Percentiles rank a stretch among this genome's conserved stretches.
These are phyloP conservation scores for Phoenix dactylifera DNA, from an alignment of 176 grass and related monocot genomes.

Conservation along the genomic window DNA sequence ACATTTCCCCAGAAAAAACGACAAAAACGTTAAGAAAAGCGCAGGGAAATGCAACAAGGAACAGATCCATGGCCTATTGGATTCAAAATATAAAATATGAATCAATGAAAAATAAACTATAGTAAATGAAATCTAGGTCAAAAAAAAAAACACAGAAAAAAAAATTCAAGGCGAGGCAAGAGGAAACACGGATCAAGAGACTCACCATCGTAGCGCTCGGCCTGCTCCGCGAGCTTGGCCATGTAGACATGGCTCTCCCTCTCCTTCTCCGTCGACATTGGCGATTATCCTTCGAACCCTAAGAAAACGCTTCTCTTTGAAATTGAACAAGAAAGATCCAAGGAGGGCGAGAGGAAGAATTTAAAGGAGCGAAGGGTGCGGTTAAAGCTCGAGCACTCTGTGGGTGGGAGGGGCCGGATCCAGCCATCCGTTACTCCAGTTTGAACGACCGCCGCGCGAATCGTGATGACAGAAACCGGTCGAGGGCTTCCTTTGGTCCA, in stretches of 20 bases:
- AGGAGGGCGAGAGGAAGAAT: conserved; percentile 9
- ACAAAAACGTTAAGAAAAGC: no score
- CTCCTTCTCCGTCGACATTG: conserved; percentile 13
- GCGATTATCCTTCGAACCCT: background rate
- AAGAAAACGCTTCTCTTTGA: background rate
- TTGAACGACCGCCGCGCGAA: conserved; percentile 1
- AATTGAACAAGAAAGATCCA: conserved; percentile 14
- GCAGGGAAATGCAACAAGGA: no score
- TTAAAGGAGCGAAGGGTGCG: background rate
- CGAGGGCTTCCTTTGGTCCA: no score
- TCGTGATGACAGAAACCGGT: background rate
- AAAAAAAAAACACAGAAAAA: background rate
- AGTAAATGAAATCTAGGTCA: background rate
- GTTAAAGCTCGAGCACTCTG: background rate
- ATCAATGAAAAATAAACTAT: no score
- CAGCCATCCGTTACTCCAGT: background rate
- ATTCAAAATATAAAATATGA: no score
- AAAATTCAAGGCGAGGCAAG: no score
- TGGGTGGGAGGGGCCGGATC: background rate
- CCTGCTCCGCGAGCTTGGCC: conserved; percentile 31
- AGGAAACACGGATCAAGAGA: background rate
- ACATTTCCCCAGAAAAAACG: no score
- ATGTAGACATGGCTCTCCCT: conserved; percentile 24
- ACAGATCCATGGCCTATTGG: no score
- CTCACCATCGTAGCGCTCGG: conserved; percentile 33